These are phyloP conservation scores for Selenicereus undatus DNA, from an alignment of 148 eudicot species.

Conservation along the genomic window DNA sequence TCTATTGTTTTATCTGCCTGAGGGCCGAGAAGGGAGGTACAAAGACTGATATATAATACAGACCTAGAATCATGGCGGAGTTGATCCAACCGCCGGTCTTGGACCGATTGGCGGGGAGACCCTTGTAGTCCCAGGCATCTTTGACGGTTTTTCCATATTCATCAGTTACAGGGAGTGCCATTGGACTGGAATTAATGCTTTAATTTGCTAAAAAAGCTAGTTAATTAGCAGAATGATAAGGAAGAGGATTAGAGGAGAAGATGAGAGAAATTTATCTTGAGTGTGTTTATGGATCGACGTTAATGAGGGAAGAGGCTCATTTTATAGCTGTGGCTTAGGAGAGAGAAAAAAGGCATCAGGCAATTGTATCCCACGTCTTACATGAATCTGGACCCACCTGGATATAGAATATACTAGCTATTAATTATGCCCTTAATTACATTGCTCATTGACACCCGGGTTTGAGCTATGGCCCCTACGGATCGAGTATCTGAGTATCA, in stretches of 20 bases:
- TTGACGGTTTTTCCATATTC: slow-evolving; percentile 39
- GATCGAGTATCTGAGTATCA: not conserved
- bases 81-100: slow-evolving; percentile 79
- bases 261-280: not conserved
- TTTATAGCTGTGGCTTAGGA: slow-evolving; percentile 25
- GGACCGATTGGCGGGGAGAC: slow-evolving; percentile 55
- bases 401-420: not conserved
- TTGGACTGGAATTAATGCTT: not conserved
- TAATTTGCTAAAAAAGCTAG: not conserved
- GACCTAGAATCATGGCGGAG: slow-evolving; percentile 88
- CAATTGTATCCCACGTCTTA: slow-evolving; percentile 12
- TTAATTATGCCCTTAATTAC: slow-evolving; percentile 8
- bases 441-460: slow-evolving; percentile 10
- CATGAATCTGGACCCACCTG: slow-evolving; percentile 27
- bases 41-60: not conserved
- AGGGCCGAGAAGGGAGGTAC: not conserved
- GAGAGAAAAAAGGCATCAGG: not conserved
- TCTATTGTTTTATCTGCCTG: not conserved
- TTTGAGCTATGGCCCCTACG: not conserved
- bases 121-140: slow-evolving; percentile 90
- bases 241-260: not conserved
- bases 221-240: not conserved
- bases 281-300: slow-evolving; percentile 11
- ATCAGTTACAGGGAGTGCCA: slow-evolving; percentile 26
- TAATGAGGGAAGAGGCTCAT: not conserved